Conservation (phyloP, 1,139 yeast genomes). For the Eremothecium sinecaudum region DNA sequence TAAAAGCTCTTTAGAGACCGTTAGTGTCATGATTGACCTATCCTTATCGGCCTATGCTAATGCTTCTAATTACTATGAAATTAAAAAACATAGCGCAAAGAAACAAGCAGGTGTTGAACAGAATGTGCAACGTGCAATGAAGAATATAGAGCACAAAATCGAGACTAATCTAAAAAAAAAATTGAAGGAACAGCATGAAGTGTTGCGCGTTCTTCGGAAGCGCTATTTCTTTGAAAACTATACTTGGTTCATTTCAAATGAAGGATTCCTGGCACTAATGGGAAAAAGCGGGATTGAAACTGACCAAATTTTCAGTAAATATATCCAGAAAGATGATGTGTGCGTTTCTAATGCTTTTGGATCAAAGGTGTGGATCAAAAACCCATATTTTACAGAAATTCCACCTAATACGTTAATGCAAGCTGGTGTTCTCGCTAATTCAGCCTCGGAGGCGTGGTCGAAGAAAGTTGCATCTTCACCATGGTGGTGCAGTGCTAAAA, state of each 20-base stretch:
- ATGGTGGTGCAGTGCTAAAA: slow-evolving; percentile 66
- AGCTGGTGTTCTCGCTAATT: slow-evolving; percentile 76
- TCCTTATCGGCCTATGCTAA: slow-evolving; percentile 77
- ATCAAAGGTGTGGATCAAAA: slow-evolving; percentile 65
- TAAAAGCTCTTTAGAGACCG: slow-evolving; percentile 23
- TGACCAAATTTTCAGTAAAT: slow-evolving; percentile 74
- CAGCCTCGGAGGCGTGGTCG: slow-evolving; percentile 89
- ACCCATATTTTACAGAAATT: slow-evolving; percentile 41
- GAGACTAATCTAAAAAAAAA: slow-evolving; percentile 60
- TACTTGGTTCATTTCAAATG: slow-evolving; percentile 84
- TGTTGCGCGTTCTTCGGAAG: slow-evolving; percentile 55
- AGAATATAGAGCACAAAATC: slow-evolving; percentile 75
- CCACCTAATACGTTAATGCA: slow-evolving; percentile 86
- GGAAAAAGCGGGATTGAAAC: slow-evolving; percentile 80
- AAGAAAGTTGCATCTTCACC: slow-evolving; percentile 71
- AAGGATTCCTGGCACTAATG: slow-evolving; percentile 77
- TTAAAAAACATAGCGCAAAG: slow-evolving; percentile 64
- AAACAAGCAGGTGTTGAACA: slow-evolving; percentile 77
- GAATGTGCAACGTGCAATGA: slow-evolving; percentile 69
- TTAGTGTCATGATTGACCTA: slow-evolving; percentile 60
- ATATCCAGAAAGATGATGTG: slow-evolving; percentile 61
- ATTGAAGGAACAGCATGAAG: slow-evolving; percentile 55
- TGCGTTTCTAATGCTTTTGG: slow-evolving; percentile 73
- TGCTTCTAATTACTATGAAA: slow-evolving; percentile 76
- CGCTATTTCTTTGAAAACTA: slow-evolving; percentile 92